Percentiles rank a stretch among this genome's conserved stretches.
Evolutionary conservation across 2,329 filamentous ascomycete species (phyloP).

Genomic region (Cercospora berteroae): DNA sequence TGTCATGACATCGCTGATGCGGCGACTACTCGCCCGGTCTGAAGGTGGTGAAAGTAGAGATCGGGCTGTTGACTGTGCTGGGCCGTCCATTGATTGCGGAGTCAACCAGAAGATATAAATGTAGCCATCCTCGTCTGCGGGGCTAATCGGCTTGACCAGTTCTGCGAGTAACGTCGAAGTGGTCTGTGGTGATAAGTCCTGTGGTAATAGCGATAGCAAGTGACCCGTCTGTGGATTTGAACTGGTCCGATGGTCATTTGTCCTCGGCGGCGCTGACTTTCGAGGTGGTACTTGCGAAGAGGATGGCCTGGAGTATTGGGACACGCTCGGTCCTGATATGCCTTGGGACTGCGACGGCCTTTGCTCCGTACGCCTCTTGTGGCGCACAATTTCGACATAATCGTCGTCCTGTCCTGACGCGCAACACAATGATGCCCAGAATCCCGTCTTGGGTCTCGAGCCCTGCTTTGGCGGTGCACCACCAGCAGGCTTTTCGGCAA

Average conservation of each 20-base stretch:
- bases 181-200: constrained; percentile 63
- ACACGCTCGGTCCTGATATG: neutral
- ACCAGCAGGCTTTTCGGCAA: constrained; percentile 17
- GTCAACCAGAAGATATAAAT: constrained; percentile 99
- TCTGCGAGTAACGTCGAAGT: constrained; percentile 72
- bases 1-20: constrained; percentile 37
- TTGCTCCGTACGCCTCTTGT: constrained; percentile 38
- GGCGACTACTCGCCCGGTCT: constrained; percentile 20
- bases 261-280: constrained; percentile 14
- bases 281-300: constrained; percentile 13
- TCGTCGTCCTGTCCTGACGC: constrained; percentile 41
- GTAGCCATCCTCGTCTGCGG: constrained; percentile 77
- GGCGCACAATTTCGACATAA: constrained; percentile 45
- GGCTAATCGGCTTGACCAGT: constrained; percentile 70
- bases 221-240: constrained; percentile 34
- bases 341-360: constrained; percentile 11
- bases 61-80: constrained; percentile 46
- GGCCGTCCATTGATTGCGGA: constrained; percentile 55
- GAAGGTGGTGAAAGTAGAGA: constrained; percentile 34
- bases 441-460: constrained; percentile 36
- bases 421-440: constrained; percentile 48
- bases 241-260: constrained; percentile 16
- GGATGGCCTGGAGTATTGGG: constrained; percentile 15
- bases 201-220: constrained; percentile 68
- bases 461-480: constrained; percentile 17